phyloP scores from a whole-genome alignment of 2,329 filamentous ascomycete genomes.

The Fusarium sp. region DNA sequence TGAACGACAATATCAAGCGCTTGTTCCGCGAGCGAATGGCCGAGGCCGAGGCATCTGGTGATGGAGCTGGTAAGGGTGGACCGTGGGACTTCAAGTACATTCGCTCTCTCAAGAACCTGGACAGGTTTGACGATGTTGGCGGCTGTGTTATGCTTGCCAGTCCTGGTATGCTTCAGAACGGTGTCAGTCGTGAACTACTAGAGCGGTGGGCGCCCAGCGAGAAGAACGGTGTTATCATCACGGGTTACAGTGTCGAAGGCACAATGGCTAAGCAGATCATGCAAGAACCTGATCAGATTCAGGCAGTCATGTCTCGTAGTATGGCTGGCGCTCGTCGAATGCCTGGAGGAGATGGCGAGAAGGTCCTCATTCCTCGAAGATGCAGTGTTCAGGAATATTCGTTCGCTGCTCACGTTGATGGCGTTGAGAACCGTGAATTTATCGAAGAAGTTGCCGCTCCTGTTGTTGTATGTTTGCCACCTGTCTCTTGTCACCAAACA shows the following conservation, averaged over 20 bases:
- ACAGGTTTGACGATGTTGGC: constrained; percentile 95
- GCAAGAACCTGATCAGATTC: constrained; percentile 94
- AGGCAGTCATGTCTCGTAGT: constrained; percentile 87
- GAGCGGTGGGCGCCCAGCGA: constrained; percentile 97
- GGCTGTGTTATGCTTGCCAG: constrained; percentile 97
- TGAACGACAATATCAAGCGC: constrained; percentile 99
- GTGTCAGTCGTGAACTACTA: constrained; percentile 90
- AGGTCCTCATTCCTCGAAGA: constrained; percentile 88
- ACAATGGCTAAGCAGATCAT: constrained; percentile 98
- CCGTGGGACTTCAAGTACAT: constrained; percentile 99
- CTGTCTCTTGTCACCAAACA: not conserved
- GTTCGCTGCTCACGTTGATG: constrained; percentile 97
- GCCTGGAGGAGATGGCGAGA: constrained; percentile 80
- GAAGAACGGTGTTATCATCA: constrained; percentile 98
- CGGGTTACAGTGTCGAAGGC: constrained; percentile 97
- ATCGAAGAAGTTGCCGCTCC: constrained; percentile 94
- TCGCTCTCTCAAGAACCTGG: constrained; percentile 88
- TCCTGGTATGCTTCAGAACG: constrained; percentile 98
- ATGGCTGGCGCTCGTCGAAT: constrained; percentile 70
- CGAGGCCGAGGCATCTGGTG: constrained; percentile 84
- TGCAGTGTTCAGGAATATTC: constrained; percentile 96
- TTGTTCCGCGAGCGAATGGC: constrained; percentile 94
- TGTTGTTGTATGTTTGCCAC: constrained; percentile 78
- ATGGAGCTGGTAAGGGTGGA: constrained; percentile 79
- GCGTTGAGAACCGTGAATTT: constrained; percentile 94